These are phyloP conservation scores for Jatropha multifida DNA, from an alignment of 441 rosid species.

Conservation along the genomic window DNA sequence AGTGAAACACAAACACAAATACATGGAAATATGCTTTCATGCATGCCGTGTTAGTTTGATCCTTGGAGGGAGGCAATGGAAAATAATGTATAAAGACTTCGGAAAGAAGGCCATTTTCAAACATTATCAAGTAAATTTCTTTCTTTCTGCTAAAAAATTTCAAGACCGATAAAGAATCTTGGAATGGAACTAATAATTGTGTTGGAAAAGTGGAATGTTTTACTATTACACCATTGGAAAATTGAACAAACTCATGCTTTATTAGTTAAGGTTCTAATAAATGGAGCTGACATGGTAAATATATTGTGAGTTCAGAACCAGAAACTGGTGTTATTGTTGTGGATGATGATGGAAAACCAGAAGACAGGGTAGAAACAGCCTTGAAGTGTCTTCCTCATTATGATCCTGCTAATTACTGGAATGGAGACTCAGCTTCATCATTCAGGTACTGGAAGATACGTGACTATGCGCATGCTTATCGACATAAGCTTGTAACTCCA, in stretches of 20 bases:
- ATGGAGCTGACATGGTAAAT: constrained; percentile 11
- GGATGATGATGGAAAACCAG: constrained; percentile 66
- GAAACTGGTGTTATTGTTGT: constrained; percentile 51
- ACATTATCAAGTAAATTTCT: background rate
- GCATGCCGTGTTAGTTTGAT: background rate
- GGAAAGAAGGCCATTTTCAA: background rate
- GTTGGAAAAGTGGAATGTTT: background rate
- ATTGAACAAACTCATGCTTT: constrained; percentile 4
- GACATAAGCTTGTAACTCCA: constrained; percentile 69
- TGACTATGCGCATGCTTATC: constrained; percentile 80
- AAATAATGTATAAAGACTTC: background rate
- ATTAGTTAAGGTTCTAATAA: background rate
- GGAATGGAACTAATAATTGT: background rate
- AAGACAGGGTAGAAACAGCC: constrained; percentile 62
- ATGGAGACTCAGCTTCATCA: constrained; percentile 33
- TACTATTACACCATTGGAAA: background rate
- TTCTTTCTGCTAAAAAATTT: background rate
- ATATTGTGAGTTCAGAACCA: constrained; percentile 42
- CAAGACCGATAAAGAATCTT: background rate
- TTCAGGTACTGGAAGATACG: constrained; percentile 90
- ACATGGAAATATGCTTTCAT: background rate
- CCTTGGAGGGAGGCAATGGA: background rate
- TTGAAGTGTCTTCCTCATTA: constrained; percentile 66
- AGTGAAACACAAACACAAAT: background rate
- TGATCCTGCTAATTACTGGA: constrained; percentile 52